These are phyloP conservation scores for Bromus sterilis DNA, from an alignment of 176 grass and related monocot species.

Conservation along the genomic window DNA sequence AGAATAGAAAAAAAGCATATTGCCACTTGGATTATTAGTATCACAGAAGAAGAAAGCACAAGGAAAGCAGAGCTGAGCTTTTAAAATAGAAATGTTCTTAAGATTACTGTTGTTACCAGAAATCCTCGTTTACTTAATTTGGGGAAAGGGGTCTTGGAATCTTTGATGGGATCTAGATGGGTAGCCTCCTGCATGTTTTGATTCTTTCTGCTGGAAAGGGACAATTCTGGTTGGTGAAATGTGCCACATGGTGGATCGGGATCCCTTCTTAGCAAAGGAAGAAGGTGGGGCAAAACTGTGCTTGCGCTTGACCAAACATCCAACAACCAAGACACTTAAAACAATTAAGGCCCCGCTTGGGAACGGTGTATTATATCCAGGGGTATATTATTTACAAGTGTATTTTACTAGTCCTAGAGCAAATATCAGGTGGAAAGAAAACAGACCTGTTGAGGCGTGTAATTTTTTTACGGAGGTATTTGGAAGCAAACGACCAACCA, in stretches of 20 bases:
- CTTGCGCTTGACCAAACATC: constrained; percentile 36
- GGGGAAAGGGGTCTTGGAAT: constrained; percentile 7
- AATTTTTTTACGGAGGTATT: too few species aligned
- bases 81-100: constrained; percentile 15
- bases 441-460: too few species aligned
- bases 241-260: constrained; percentile 24
- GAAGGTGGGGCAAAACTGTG: constrained; percentile 4
- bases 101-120: not conserved
- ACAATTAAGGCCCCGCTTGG: too few species aligned
- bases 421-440: too few species aligned
- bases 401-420: too few species aligned
- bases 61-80: not conserved
- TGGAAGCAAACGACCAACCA: too few species aligned
- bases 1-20: not conserved
- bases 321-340: constrained; percentile 25
- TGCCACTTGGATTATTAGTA: not conserved
- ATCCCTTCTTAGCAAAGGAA: constrained; percentile 31
- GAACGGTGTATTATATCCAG: too few species aligned
- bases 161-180: constrained; percentile 41
- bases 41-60: not conserved
- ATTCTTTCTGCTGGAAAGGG: constrained; percentile 32
- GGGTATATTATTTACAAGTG: too few species aligned
- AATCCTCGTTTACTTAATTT: constrained; percentile 15
- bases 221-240: constrained; percentile 29
- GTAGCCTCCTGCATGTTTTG: constrained; percentile 33